A percentile compares a stretch with the other conserved stretches of the same genome.
These are phyloP conservation scores for Daedaleopsis sinensis DNA, from an alignment of 768 basidiomycete genomes.

Conservation along the genomic window DNA sequence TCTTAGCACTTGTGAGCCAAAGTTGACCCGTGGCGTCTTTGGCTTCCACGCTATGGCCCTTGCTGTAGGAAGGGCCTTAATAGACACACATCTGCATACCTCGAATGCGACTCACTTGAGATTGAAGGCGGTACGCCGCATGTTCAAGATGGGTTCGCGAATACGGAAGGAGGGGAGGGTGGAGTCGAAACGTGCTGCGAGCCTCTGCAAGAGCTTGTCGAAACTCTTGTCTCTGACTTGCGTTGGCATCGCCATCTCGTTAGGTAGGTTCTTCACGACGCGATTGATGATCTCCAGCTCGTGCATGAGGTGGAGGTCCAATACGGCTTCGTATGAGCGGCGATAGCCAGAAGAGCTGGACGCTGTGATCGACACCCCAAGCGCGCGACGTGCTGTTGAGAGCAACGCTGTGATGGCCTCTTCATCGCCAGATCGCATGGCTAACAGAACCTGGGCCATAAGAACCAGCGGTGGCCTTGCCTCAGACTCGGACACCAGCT, in stretches of 20 bases:
- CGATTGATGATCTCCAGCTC: constrained; percentile 76
- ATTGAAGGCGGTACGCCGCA: constrained; percentile 81
- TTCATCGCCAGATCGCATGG: constrained; percentile 64
- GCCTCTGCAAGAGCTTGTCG: constrained; percentile 45
- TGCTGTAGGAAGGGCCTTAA: not conserved
- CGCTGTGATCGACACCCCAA: constrained; percentile 85
- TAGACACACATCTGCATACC: not conserved
- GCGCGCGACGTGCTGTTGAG: constrained; percentile 62
- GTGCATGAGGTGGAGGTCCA: constrained; percentile 84
- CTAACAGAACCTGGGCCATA: constrained; percentile 79
- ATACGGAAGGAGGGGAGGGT: constrained; percentile 87
- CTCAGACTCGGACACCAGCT: constrained; percentile 54
- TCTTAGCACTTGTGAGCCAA: constrained; percentile 94
- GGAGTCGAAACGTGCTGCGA: constrained; percentile 69
- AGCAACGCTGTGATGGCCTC: constrained; percentile 52
- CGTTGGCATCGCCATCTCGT: constrained; percentile 31
- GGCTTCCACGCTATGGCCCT: constrained; percentile 25
- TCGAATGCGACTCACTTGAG: constrained; percentile 48
- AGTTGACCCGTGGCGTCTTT: constrained; percentile 72
- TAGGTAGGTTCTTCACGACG: constrained; percentile 42
- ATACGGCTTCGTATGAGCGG: constrained; percentile 82
- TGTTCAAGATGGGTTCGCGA: constrained; percentile 87
- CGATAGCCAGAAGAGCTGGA: constrained; percentile 81
- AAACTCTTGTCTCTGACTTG: constrained; percentile 35
- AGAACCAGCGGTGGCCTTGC: constrained; percentile 62